These are phyloP conservation scores for Luffa aegyptiaca DNA, from an alignment of 306 rosid genomes.

Conservation along the genomic window DNA sequence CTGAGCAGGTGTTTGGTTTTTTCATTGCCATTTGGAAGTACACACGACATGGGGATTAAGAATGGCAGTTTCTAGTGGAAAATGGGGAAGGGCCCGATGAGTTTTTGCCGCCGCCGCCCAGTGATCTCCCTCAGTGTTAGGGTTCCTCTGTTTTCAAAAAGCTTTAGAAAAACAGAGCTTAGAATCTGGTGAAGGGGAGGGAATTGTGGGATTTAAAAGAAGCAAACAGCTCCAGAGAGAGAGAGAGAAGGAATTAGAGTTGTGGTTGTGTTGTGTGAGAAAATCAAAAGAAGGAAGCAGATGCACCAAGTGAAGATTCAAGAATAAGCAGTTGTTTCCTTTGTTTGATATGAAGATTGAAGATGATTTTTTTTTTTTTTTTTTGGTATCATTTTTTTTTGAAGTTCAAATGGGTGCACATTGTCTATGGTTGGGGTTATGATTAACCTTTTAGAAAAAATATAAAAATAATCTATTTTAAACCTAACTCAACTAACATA, in stretches of 20 bases:
- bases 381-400: too few relatives aligned
- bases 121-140: constrained; percentile 55
- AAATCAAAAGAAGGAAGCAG: neutral
- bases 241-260: neutral
- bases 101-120: constrained; percentile 43
- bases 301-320: neutral
- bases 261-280: neutral
- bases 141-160: neutral
- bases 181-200: neutral
- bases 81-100: constrained; percentile 44
- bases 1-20: constrained; percentile 55
- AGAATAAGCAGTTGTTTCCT: neutral
- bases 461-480: too few relatives aligned
- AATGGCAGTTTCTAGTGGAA: constrained; percentile 67
- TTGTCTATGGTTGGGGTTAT: too few relatives aligned
- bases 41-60: constrained; percentile 83
- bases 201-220: neutral
- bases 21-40: constrained; percentile 80
- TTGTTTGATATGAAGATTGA: neutral
- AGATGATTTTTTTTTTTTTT: neutral
- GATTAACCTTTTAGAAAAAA: too few relatives aligned
- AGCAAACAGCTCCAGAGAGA: neutral
- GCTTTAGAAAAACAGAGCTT: neutral
- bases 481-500: too few relatives aligned
- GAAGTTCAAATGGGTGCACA: too few relatives aligned